phyloP scores from a whole-genome alignment of 2,329 filamentous ascomycete genomes.

The Aspergillus tubingensis region DNA sequence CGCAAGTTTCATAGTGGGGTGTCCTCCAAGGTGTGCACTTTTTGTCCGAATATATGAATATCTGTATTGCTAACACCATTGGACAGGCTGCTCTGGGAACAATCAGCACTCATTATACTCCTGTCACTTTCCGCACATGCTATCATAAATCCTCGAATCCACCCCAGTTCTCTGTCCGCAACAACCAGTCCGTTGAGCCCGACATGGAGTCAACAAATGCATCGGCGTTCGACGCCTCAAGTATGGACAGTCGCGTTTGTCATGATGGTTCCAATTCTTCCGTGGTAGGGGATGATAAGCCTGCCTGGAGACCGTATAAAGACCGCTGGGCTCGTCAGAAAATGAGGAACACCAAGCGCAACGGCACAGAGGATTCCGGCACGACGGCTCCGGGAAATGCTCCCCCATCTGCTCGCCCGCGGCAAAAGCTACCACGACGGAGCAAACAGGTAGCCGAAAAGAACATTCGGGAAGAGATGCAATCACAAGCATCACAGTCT shows the following conservation, averaged over 20 bases:
- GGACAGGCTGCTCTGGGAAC: not conserved
- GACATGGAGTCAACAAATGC: constrained; percentile 12
- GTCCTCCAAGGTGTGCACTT: constrained; percentile 17
- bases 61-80: constrained; percentile 1
- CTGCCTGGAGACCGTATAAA: constrained; percentile 23
- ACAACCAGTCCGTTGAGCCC: not conserved
- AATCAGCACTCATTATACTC: not conserved
- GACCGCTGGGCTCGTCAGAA: constrained; percentile 19
- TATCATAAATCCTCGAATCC: not conserved
- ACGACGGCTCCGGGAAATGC: not conserved
- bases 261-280: not conserved
- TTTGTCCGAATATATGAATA: not conserved
- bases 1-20: constrained; percentile 22
- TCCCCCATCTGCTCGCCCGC: not conserved
- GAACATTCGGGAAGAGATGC: not conserved
- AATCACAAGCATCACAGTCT: not conserved
- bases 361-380: not conserved
- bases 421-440: not conserved
- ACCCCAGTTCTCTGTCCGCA: not conserved
- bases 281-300: not conserved
- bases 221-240: constrained; percentile 1
- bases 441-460: not conserved
- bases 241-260: constrained; percentile 5
- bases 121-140: not conserved
- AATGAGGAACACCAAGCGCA: constrained; percentile 11